These are phyloP conservation scores for Phytopythium vexans DNA, from an alignment of 352 stramenopile species.

Conservation along the genomic window DNA sequence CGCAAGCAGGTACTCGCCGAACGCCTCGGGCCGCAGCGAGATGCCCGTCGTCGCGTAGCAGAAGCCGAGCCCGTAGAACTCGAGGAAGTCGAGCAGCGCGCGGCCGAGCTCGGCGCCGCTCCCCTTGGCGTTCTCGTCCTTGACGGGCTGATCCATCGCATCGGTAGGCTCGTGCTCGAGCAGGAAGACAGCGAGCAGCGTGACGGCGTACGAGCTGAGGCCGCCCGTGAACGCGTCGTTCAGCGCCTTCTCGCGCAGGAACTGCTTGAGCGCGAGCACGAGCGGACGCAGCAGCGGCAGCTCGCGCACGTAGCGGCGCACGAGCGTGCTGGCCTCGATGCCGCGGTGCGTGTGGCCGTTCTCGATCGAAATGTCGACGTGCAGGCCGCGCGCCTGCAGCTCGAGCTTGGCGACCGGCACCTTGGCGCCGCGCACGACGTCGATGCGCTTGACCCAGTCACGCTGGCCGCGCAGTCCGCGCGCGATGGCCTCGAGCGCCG, in stretches of 20 bases:
- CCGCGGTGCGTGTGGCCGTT: slow-evolving; percentile 75
- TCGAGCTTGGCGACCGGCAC: slow-evolving; percentile 86
- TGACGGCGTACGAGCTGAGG: slow-evolving; percentile 86
- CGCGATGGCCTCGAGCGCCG: slow-evolving; percentile 61
- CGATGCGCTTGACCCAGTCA: slow-evolving; percentile 73
- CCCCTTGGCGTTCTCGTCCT: slow-evolving; percentile 5
- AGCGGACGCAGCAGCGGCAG: slow-evolving; percentile 75
- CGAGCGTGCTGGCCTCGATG: slow-evolving; percentile 81
- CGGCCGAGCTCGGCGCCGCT: slow-evolving; percentile 39
- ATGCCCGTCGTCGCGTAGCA: slow-evolving; percentile 76
- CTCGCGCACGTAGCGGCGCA: slow-evolving; percentile 65
- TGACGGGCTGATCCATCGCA: background rate
- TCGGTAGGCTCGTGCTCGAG: slow-evolving; percentile 53
- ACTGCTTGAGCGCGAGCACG: slow-evolving; percentile 83
- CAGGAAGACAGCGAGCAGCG: slow-evolving; percentile 81
- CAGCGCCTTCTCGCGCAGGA: slow-evolving; percentile 83
- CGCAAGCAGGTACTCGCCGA: slow-evolving; percentile 73
- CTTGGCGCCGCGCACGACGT: slow-evolving; percentile 79
- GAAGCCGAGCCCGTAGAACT: slow-evolving; percentile 88
- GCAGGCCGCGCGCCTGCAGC: slow-evolving; percentile 40
- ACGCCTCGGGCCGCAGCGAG: slow-evolving; percentile 74
- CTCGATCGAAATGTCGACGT: slow-evolving; percentile 90
- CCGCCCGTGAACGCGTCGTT: slow-evolving; percentile 90
- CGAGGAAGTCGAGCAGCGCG: slow-evolving; percentile 83
- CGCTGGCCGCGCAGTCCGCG: slow-evolving; percentile 39